These are phyloP conservation scores for Citrus hindsii DNA, from an alignment of 345 rosid genomes.

Conservation along the genomic window DNA sequence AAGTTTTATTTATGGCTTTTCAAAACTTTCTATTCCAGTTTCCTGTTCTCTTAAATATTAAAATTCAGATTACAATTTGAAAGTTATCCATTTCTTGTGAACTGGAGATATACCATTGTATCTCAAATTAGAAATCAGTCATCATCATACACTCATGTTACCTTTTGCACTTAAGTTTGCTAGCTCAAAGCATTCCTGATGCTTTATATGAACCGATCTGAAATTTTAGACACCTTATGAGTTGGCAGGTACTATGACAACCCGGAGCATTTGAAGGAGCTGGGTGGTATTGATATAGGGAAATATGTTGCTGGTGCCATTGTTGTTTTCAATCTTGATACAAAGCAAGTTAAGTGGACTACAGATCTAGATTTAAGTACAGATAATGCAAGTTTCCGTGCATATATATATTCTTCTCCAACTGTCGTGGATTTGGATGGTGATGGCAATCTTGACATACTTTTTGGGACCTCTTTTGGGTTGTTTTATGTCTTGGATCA, in stretches of 20 bases:
- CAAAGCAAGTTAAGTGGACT: slow-evolving; percentile 97
- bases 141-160: neutral
- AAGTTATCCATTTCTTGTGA: neutral
- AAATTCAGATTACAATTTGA: neutral
- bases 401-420: slow-evolving; percentile 92
- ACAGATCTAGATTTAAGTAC: slow-evolving; percentile 82
- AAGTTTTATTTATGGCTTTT: slow-evolving; percentile 33
- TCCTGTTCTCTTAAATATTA: neutral
- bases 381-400: slow-evolving; percentile 62
- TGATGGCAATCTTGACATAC: slow-evolving; percentile 96
- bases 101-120: neutral
- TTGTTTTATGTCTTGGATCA: slow-evolving; percentile 96
- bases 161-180: neutral
- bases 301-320: slow-evolving; percentile 89
- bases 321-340: slow-evolving; percentile 93
- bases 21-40: neutral
- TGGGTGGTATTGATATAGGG: slow-evolving; percentile 80
- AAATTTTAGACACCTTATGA: neutral
- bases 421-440: slow-evolving; percentile 98
- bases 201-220: neutral
- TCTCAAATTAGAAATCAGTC: neutral
- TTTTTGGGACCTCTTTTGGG: slow-evolving; percentile 96
- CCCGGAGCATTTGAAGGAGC: slow-evolving; percentile 82
- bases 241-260: slow-evolving; percentile 85
- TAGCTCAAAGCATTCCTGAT: neutral